A percentile compares a stretch with the other conserved stretches of the same genome.
Evolutionary conservation across 1,139 yeast species (phyloP).

Genomic region (Candida sojae): DNA sequence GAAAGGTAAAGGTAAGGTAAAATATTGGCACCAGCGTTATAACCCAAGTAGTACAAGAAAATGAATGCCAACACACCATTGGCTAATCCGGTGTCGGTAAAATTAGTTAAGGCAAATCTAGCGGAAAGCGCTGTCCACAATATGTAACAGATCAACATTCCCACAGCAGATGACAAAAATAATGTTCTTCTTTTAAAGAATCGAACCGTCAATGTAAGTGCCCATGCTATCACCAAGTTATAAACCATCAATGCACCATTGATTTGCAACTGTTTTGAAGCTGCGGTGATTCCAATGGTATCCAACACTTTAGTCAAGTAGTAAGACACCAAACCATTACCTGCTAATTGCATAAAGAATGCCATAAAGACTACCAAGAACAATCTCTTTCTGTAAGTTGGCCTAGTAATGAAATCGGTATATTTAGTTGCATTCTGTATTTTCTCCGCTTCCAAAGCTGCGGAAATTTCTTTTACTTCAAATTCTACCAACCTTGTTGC

Average conservation of each 20-base stretch:
- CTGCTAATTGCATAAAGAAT: conserved; percentile 48
- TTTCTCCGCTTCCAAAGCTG: conserved; percentile 38
- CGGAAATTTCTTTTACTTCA: conserved; percentile 47
- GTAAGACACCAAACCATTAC: conserved; percentile 55
- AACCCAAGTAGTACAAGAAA: conserved; percentile 39
- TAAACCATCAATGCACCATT: conserved; percentile 48
- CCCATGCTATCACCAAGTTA: conserved; percentile 37
- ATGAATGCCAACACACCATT: conserved; percentile 49
- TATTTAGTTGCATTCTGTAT: conserved; percentile 27
- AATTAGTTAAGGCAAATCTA: conserved; percentile 36
- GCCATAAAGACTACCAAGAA: conserved; percentile 36
- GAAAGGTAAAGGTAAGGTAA: conserved; percentile 37
- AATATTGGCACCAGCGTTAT: conserved; percentile 37
- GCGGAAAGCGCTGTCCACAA: conserved; percentile 43
- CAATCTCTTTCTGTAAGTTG: conserved; percentile 45
- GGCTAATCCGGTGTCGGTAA: conserved; percentile 31
- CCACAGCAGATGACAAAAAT: conserved; percentile 34
- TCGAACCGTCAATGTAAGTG: conserved; percentile 30
- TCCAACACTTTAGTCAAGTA: conserved; percentile 49
- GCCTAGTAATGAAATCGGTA: conserved; percentile 34
- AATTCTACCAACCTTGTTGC: conserved; percentile 40
- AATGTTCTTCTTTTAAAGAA: conserved; percentile 47
- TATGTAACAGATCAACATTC: conserved; percentile 41
- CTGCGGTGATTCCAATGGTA: conserved; percentile 50
- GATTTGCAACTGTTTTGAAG: conserved; percentile 44